phyloP scores from a whole-genome alignment of 805 yeast genomes.

The Limtongia smithiae region DNA sequence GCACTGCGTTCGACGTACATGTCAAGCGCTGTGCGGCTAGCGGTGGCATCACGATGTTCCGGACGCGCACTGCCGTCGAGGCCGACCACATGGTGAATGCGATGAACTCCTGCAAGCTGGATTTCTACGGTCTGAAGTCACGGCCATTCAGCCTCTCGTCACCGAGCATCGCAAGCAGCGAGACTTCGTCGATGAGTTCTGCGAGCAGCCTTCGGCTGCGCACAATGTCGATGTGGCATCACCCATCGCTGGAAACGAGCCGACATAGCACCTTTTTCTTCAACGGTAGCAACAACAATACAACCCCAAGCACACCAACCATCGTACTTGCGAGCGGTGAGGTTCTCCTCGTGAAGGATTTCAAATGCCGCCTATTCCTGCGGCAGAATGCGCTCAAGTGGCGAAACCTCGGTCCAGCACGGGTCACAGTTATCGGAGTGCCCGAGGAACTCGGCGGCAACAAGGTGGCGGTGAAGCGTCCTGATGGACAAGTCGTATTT shows the following conservation, averaged over 20 bases:
- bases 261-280: neutral
- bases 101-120: conserved; percentile 21
- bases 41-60: conserved; percentile 27
- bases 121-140: conserved; percentile 8
- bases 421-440: conserved; percentile 14
- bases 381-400: conserved; percentile 28
- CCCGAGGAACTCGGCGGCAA: neutral
- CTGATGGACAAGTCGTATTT: conserved; percentile 19
- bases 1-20: conserved; percentile 31
- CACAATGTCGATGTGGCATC: conserved; percentile 9
- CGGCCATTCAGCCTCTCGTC: conserved; percentile 13
- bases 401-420: conserved; percentile 30
- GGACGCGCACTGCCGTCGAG: conserved; percentile 28
- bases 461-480: conserved; percentile 14
- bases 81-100: conserved; percentile 30
- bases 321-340: conserved; percentile 1
- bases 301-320: neutral
- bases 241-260: conserved; percentile 10
- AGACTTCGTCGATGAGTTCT: conserved; percentile 16
- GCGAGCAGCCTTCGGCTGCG: neutral
- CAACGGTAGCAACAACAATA: neutral
- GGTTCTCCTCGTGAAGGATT: conserved; percentile 12
- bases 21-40: conserved; percentile 17
- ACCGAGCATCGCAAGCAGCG: conserved; percentile 21
- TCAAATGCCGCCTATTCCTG: conserved; percentile 25